Evolutionary conservation across 2,329 filamentous ascomycete species (phyloP), one percentile per base, ranked within the genome.

Genomic region (Colletotrichum phormii): DNA sequence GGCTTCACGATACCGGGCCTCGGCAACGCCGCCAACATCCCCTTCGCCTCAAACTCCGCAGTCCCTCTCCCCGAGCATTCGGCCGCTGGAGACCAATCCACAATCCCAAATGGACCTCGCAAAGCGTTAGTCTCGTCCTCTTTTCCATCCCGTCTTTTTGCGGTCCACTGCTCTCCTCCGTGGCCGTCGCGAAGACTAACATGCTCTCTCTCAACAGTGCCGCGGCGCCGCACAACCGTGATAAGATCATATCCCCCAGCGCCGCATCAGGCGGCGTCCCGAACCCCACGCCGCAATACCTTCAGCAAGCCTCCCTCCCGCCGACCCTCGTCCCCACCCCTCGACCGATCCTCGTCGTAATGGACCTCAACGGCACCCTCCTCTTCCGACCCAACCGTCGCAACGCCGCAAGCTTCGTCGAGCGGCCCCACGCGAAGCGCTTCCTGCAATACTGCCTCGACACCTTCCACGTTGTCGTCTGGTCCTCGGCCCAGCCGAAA

Each of bases 311-410:
- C 2, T 79, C 83, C 5, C 76, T 83, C 15, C 77, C 83, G 0
- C 86, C 90, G 0, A 77, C 80, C 33, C 75, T 76, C 18, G 81
- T 89, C 4, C 51, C 81, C 0, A 63, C 81, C 1, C 88, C 91
- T 1, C 89, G 90, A 53, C 89, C 88, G 18, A 88, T 98, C 42
- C 90, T 99, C 26, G 86, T 99, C 63, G 89, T 98, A 59, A 89
- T 98, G 74, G 97, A 99, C 82, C 89, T 99, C 49, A 99, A 98
- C 81, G 97, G 97, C 74, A 98, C 96, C 0, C 87, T 99, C 1
- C 88, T 98, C 46, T 88, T 89, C 83, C 93, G 97, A 5, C 92
- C 91, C 9, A 86, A 85, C 64, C 85, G 85, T 58, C 80, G 80
- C 31, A 78, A 83, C 4, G 87, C 85, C 11, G 80, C 81, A 54